phyloP scores from a whole-genome alignment of 768 basidiomycete genomes.

The Suillus brevipes region DNA sequence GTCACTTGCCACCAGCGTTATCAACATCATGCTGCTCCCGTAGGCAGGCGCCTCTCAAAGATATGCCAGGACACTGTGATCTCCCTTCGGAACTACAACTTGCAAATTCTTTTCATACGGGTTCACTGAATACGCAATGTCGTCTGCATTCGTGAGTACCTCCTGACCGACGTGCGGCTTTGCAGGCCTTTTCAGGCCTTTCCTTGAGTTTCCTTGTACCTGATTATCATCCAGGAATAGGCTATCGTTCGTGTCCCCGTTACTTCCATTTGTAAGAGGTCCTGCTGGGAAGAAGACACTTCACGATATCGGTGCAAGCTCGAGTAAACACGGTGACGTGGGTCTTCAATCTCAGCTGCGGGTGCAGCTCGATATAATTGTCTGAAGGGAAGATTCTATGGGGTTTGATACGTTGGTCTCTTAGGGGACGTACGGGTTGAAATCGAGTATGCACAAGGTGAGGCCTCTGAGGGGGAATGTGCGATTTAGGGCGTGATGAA shows the following conservation, averaged over 20 bases:
- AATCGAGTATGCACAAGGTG: no score
- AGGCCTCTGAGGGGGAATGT: no score
- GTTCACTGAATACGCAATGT: neutral
- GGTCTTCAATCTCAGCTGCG: no score
- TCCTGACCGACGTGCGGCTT: neutral
- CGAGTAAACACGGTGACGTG: constrained; percentile 16
- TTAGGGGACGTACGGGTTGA: no score
- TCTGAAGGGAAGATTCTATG: no score
- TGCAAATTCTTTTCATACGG: neutral
- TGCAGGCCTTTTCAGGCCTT: neutral
- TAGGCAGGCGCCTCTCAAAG: neutral
- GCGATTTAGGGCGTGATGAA: no score
- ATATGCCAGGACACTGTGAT: neutral
- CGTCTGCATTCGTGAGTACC: neutral
- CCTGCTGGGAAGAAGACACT: constrained; percentile 33
- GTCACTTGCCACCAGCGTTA: constrained; percentile 2
- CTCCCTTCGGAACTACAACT: neutral
- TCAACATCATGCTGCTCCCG: neutral
- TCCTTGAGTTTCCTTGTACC: neutral
- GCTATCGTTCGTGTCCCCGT: constrained; percentile 46
- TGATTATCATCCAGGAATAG: constrained; percentile 13
- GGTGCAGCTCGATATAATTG: no score
- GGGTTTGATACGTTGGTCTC: no score
- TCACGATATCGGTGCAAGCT: constrained; percentile 30
- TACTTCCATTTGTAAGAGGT: constrained; percentile 58